phyloP scores from a whole-genome alignment of 768 basidiomycete species.

The Atractiella rhizophila region DNA sequence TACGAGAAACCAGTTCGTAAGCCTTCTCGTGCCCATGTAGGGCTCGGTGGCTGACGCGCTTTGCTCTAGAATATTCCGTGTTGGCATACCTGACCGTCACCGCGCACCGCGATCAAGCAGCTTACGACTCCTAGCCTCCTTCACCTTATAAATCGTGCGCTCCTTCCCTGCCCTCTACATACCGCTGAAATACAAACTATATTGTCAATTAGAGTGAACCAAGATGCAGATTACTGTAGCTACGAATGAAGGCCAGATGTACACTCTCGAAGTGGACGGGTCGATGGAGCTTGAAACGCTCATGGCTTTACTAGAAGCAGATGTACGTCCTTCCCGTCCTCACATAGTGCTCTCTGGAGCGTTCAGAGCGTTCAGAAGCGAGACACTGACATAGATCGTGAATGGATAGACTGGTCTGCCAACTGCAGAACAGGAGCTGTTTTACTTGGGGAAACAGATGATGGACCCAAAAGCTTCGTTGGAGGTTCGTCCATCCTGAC shows the following conservation, averaged over 20 bases:
- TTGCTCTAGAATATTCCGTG: too few relatives aligned
- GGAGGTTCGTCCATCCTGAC: constrained; percentile 17
- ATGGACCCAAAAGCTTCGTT: constrained; percentile 43
- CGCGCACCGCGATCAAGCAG: too few relatives aligned
- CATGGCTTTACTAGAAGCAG: constrained; percentile 77
- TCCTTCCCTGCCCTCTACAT: too few relatives aligned
- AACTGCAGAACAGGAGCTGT: constrained; percentile 43
- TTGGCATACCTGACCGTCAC: too few relatives aligned
- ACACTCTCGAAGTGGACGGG: constrained; percentile 53
- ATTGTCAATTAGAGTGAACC: too few relatives aligned
- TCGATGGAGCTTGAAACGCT: constrained; percentile 79
- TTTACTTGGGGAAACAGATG: constrained; percentile 40
- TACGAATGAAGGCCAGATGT: constrained; percentile 22
- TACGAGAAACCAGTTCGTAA: too few relatives aligned
- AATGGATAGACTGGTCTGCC: constrained; percentile 44
- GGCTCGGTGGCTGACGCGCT: too few relatives aligned
- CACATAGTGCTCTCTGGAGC: background rate
- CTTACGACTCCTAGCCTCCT: too few relatives aligned
- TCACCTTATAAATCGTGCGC: too few relatives aligned
- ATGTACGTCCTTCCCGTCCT: constrained; percentile 33
- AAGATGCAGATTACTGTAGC: constrained; percentile 24
- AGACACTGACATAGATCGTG: background rate
- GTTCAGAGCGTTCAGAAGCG: background rate
- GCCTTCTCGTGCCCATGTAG: too few relatives aligned
- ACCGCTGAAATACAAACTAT: too few relatives aligned